Evolutionary conservation across 2,329 filamentous ascomycete species (phyloP).

Genomic region (Fusarium incarnatum): DNA sequence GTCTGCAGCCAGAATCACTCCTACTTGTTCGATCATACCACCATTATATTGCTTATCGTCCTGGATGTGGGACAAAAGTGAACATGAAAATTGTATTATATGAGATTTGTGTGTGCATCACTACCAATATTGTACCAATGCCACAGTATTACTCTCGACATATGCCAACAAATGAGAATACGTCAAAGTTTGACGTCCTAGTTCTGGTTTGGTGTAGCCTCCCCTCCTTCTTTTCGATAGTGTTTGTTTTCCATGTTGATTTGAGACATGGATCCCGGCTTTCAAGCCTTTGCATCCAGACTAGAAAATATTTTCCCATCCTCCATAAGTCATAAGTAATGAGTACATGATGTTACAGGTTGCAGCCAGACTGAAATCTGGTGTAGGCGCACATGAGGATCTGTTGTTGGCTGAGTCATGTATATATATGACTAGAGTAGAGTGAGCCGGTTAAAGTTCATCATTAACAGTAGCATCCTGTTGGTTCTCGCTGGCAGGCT

Average conservation of each 20-base stretch:
- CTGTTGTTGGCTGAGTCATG: not conserved
- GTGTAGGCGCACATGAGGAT: not conserved
- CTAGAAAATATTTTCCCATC: constrained; percentile 16
- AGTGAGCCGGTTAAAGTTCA: constrained; percentile 49
- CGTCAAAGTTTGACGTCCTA: constrained; percentile 33
- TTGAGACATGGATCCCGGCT: constrained; percentile 11
- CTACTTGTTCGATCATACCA: not conserved
- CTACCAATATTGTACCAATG: constrained; percentile 24
- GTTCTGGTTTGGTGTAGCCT: constrained; percentile 32
- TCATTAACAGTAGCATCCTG: constrained; percentile 66
- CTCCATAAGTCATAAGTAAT: constrained; percentile 45
- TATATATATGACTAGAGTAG: not conserved
- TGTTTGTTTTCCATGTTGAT: constrained; percentile 24
- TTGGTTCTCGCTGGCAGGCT: constrained; percentile 72
- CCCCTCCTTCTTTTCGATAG: constrained; percentile 28
- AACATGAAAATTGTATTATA: constrained; percentile 43
- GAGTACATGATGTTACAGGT: constrained; percentile 46
- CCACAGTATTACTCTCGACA: constrained; percentile 30
- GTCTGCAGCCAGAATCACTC: not conserved
- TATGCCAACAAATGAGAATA: constrained; percentile 45
- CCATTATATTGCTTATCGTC: not conserved
- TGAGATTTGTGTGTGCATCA: constrained; percentile 32
- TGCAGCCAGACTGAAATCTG: constrained; percentile 5
- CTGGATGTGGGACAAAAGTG: not conserved
- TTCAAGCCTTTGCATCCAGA: constrained; percentile 21